Percentiles rank a stretch among this genome's conserved stretches.
These are phyloP conservation scores for Pyracantha coccinea DNA, from an alignment of 331 rosid species.

Conservation along the genomic window DNA sequence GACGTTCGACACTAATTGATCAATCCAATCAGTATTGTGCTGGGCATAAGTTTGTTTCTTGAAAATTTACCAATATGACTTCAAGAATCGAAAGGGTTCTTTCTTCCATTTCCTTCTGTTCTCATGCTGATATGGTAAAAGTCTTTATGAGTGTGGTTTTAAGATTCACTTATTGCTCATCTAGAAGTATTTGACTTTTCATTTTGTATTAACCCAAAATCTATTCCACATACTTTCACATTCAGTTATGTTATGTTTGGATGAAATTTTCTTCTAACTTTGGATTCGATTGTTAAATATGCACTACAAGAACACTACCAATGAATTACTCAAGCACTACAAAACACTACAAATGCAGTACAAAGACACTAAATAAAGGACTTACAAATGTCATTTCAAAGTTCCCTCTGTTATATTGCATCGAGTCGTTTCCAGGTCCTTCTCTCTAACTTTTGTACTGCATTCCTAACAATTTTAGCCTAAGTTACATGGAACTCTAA, in stretches of 20 bases:
- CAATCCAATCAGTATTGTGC: conserved; percentile 8
- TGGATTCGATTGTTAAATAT: not conserved
- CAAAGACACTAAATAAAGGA: not conserved
- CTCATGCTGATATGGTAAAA: not conserved
- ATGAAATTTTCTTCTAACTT: not conserved
- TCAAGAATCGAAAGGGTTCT: no score
- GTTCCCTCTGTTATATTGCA: not conserved
- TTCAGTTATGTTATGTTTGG: not conserved
- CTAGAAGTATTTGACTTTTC: not conserved
- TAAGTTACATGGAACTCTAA: not conserved
- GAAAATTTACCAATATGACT: not conserved
- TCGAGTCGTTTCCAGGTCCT: not conserved
- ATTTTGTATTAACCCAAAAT: not conserved
- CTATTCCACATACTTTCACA: not conserved
- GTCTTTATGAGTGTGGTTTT: conserved; percentile 6
- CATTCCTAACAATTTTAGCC: not conserved
- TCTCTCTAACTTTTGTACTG: not conserved
- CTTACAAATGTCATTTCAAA: not conserved
- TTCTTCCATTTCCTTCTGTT: no score
- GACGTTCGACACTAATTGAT: conserved; percentile 15
- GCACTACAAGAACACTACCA: not conserved
- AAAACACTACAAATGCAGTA: not conserved
- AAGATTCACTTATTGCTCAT: conserved; percentile 4
- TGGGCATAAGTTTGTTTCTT: not conserved
- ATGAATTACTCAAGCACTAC: not conserved